Percentiles rank a stretch among this genome's conserved stretches.
Evolutionary conservation across 495 filamentous ascomycete genomes (phyloP).

Genomic region (Penicillium salamii): DNA sequence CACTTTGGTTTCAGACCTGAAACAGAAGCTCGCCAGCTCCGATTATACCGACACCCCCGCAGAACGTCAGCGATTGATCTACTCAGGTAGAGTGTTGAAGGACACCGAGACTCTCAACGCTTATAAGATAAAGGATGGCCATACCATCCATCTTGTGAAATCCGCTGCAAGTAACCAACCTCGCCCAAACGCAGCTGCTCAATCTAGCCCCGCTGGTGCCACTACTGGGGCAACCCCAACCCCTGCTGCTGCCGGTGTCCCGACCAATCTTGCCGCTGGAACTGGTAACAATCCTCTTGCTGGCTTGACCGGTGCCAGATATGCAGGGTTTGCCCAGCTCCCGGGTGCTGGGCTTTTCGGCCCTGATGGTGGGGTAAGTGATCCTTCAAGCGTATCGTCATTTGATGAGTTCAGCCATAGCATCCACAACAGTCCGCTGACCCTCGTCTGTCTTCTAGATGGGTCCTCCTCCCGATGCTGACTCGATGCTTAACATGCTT

Average conservation of each 20-base stretch:
- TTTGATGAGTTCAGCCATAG: too few relatives aligned
- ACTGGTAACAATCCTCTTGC: slow-evolving; percentile 89
- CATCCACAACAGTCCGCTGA: slow-evolving; percentile 16
- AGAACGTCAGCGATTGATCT: slow-evolving; percentile 91
- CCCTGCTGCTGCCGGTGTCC: slow-evolving; percentile 60
- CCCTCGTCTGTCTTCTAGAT: slow-evolving; percentile 56
- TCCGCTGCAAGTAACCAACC: slow-evolving; percentile 83
- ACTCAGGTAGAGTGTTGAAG: slow-evolving; percentile 94
- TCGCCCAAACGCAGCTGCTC: slow-evolving; percentile 57
- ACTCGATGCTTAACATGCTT: slow-evolving; percentile 79
- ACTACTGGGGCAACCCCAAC: slow-evolving; percentile 50
- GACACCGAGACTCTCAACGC: slow-evolving; percentile 78
- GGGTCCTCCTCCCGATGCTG: slow-evolving; percentile 79
- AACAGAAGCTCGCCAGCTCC: slow-evolving; percentile 73
- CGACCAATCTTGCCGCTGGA: slow-evolving; percentile 87
- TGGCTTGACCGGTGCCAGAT: slow-evolving; percentile 87
- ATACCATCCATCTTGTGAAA: slow-evolving; percentile 95
- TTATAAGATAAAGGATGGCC: slow-evolving; percentile 94
- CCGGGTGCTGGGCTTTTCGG: slow-evolving; percentile 90
- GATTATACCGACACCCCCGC: slow-evolving; percentile 82
- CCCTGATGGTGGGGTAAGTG: slow-evolving; percentile 93
- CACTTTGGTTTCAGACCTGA: slow-evolving; percentile 81
- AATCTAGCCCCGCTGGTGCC: slow-evolving; percentile 43
- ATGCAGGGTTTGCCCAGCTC: slow-evolving; percentile 86
- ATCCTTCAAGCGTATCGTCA: neutral